Percentiles rank a stretch among this genome's conserved stretches.
Conservation (phyloP, 768 basidiomycete genomes). For the Guyanaporus albipodus region DNA sequence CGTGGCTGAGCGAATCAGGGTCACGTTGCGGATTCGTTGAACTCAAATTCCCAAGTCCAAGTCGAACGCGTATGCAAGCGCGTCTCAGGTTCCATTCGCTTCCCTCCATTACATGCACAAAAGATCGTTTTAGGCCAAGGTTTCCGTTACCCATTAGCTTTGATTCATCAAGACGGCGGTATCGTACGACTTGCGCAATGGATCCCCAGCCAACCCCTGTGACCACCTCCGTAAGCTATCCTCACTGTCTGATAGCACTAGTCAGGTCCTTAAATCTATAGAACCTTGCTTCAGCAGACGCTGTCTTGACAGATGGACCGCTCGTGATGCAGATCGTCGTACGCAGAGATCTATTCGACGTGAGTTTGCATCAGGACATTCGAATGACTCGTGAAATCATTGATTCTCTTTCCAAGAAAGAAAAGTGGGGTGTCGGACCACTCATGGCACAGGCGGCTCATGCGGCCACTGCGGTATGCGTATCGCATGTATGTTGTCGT, state of each 20-base stretch:
- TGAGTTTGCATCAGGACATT: conserved; percentile 18
- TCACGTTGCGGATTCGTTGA: too few species aligned
- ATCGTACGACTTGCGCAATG: conserved; percentile 2
- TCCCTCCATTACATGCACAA: neutral
- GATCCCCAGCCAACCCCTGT: neutral
- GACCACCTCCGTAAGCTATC: conserved; percentile 1
- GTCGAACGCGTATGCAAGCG: conserved; percentile 1
- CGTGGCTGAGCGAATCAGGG: too few species aligned
- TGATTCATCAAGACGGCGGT: neutral
- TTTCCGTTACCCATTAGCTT: neutral
- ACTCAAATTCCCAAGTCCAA: too few species aligned
- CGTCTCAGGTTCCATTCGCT: conserved; percentile 9
- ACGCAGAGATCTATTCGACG: conserved; percentile 39
- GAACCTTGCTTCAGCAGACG: neutral
- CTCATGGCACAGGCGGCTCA: conserved; percentile 44
- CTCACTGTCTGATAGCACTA: neutral
- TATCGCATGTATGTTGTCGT: neutral
- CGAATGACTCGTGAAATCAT: neutral
- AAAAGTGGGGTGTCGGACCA: conserved; percentile 42
- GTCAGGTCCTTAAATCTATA: neutral
- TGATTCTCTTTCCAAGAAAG: conserved; percentile 26
- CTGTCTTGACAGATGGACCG: conserved; percentile 13
- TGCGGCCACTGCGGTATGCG: conserved; percentile 38
- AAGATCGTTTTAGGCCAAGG: neutral
- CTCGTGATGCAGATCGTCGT: conserved; percentile 45